Evolutionary conservation across 2,329 filamentous ascomycete species (phyloP).

Genomic region (Fusarium phyllophilum): DNA sequence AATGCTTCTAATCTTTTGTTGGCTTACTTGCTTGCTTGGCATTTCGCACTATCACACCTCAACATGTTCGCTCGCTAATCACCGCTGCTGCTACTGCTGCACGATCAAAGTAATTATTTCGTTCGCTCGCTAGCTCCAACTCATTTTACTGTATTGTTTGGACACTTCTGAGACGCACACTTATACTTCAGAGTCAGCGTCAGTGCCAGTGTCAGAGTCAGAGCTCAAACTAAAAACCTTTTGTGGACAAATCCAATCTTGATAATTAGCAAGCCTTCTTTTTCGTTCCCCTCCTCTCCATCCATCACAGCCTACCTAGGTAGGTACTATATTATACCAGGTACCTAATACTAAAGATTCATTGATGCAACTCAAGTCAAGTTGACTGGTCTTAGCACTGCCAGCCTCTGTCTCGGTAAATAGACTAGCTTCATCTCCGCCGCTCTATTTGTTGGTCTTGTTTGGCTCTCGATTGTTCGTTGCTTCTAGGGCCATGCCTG

Average conservation of each 20-base stretch:
- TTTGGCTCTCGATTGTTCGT: constrained; percentile 22
- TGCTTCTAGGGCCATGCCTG: constrained; percentile 27
- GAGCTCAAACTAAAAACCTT: background rate
- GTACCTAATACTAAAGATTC: background rate
- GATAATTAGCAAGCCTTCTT: background rate
- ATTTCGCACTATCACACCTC: background rate
- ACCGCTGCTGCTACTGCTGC: constrained; percentile 4
- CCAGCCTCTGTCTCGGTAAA: constrained; percentile 34
- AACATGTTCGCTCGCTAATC: constrained; percentile 22
- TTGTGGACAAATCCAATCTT: background rate
- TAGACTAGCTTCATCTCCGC: constrained; percentile 38
- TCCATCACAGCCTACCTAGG: constrained; percentile 1
- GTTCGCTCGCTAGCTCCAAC: constrained; percentile 25
- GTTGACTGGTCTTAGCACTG: constrained; percentile 24
- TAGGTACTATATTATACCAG: too few relatives aligned
- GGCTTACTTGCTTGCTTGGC: background rate
- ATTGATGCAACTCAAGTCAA: constrained; percentile 2
- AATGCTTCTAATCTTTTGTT: constrained; percentile 18
- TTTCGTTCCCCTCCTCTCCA: background rate
- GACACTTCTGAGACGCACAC: background rate
- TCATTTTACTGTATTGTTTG: constrained; percentile 12
- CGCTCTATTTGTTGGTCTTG: constrained; percentile 14
- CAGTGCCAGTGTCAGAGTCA: background rate
- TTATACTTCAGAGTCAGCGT: background rate
- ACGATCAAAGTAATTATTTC: constrained; percentile 24